Evolutionary conservation across 441 rosid genomes (phyloP).

Genomic region (Erodium texanum): DNA sequence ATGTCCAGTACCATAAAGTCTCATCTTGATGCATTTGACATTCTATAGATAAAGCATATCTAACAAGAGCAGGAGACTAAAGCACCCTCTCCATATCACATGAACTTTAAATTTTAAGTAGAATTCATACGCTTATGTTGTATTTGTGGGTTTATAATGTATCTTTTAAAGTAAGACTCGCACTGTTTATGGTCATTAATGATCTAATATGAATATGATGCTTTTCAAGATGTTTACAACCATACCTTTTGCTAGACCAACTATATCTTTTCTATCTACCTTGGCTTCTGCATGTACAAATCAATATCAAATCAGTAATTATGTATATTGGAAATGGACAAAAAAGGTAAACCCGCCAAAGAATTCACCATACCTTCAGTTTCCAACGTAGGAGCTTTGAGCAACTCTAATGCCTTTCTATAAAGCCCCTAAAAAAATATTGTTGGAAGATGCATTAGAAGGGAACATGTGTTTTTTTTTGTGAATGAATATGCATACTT

Average conservation of each 20-base stretch:
- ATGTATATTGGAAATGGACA: neutral
- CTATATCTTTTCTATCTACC: constrained; percentile 38
- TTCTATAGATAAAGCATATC: neutral
- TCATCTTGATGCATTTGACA: neutral
- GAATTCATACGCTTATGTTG: neutral
- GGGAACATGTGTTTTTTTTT: neutral
- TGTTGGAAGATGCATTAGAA: neutral
- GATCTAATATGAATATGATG: neutral
- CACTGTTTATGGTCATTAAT: neutral
- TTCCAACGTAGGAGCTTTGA: constrained; percentile 56
- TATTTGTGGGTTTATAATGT: neutral
- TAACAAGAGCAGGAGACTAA: neutral
- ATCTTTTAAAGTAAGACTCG: neutral
- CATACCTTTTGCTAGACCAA: constrained; percentile 82
- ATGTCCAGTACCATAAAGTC: neutral
- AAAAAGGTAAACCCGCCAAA: constrained; percentile 3
- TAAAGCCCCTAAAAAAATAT: constrained; percentile 51
- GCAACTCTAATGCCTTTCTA: constrained; percentile 58
- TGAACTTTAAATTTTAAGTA: neutral
- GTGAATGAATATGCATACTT: neutral
- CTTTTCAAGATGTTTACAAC: neutral
- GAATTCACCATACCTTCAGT: constrained; percentile 36
- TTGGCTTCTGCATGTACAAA: constrained; percentile 25
- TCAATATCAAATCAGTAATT: constrained; percentile 8
- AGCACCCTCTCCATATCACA: neutral